These are phyloP conservation scores for Colletotrichum lini DNA, from an alignment of 2,329 filamentous ascomycete genomes.

Conservation along the genomic window DNA sequence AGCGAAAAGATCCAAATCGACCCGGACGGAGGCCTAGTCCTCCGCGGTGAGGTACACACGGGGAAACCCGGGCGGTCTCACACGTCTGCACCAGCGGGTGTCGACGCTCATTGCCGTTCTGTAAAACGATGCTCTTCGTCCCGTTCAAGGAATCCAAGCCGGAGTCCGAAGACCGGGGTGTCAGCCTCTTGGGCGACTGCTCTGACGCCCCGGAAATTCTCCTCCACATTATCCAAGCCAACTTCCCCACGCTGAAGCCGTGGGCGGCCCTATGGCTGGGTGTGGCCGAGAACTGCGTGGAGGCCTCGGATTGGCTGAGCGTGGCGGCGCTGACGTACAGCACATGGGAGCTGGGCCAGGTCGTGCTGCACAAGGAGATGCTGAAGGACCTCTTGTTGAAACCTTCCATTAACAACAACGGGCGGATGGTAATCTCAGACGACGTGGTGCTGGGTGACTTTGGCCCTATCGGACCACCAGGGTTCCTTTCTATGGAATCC, in stretches of 20 bases:
- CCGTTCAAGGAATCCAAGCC: constrained; percentile 37
- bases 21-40: constrained; percentile 25
- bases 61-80: background rate
- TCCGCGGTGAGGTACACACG: constrained; percentile 13
- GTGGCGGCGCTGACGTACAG: constrained; percentile 19
- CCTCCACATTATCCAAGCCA: constrained; percentile 20
- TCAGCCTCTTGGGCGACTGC: constrained; percentile 30
- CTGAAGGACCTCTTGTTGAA: constrained; percentile 12
- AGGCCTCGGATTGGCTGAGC: background rate
- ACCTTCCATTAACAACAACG: background rate
- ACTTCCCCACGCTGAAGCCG: constrained; percentile 23
- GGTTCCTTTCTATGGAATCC: too few relatives aligned
- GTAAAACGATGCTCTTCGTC: constrained; percentile 39
- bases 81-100: constrained; percentile 29
- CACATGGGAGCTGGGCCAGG: constrained; percentile 24
- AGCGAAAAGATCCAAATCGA: constrained; percentile 11
- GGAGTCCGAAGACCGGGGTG: constrained; percentile 16
- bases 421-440: constrained; percentile 2
- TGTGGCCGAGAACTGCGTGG: background rate
- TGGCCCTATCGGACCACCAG: constrained; percentile 24
- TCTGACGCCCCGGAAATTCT: background rate
- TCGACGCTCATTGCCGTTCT: constrained; percentile 29
- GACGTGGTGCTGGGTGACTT: constrained; percentile 8
- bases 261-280: constrained; percentile 19
- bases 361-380: constrained; percentile 16